Percentiles rank a stretch among this genome's conserved stretches.
Conservation (phyloP, 176 grass and related monocot species). For the Carex scoparia region DNA sequence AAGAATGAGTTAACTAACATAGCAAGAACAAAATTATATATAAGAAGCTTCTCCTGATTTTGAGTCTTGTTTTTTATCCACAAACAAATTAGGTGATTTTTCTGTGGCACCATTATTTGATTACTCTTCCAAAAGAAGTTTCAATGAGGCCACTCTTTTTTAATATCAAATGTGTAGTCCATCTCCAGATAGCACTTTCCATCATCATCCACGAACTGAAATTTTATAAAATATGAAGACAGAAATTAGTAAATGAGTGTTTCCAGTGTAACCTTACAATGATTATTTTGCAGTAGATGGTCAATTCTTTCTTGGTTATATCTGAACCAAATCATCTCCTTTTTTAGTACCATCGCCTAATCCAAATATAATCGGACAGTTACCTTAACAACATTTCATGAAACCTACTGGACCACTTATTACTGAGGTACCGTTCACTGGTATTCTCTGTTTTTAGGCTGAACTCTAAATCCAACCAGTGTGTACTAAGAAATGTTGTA, state of each 20-base stretch:
- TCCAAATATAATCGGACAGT: not conserved
- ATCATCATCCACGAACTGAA: slow-evolving; percentile 82
- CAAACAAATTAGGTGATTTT: not conserved
- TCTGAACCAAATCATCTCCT: not conserved
- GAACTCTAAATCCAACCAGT: not conserved
- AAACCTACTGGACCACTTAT: not conserved
- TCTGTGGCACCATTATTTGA: not conserved
- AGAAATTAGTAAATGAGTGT: not conserved
- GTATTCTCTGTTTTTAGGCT: not conserved
- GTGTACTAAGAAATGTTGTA: not conserved
- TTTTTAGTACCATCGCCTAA: not conserved
- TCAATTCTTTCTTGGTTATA: not conserved
- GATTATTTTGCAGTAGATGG: not conserved
- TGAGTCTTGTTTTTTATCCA: not conserved
- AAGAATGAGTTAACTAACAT: slow-evolving; percentile 6
- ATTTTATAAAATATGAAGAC: slow-evolving; percentile 1
- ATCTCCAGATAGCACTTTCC: slow-evolving; percentile 83
- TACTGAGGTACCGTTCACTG: not conserved
- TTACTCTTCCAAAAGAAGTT: not conserved
- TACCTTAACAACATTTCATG: not conserved
- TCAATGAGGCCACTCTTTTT: slow-evolving; percentile 75
- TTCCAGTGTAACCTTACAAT: not conserved
- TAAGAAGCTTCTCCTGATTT: not conserved
- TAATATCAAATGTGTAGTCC: slow-evolving; percentile 88
- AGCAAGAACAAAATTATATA: not conserved